phyloP scores from a whole-genome alignment of 805 yeast genomes.

The Phaffomyces opuntiae region DNA sequence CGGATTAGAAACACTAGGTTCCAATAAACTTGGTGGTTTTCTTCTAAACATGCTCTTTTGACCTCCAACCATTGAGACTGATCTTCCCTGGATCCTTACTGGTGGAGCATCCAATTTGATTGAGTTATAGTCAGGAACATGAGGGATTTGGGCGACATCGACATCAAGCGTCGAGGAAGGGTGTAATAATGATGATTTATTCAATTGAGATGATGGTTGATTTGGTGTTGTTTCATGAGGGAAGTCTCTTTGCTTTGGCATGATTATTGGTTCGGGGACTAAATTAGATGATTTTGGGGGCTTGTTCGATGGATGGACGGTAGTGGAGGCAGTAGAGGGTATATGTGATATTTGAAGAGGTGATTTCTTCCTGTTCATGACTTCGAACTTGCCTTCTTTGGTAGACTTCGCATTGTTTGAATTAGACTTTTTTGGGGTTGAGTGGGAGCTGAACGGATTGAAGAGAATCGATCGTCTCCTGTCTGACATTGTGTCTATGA shows the following conservation, averaged over 20 bases:
- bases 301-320: background rate
- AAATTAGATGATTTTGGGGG: background rate
- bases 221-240: too few relatives aligned
- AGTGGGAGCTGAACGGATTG: slow-evolving; percentile 12
- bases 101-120: slow-evolving; percentile 18
- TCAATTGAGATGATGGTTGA: too few relatives aligned
- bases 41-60: slow-evolving; percentile 1
- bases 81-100: slow-evolving; percentile 21
- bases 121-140: slow-evolving; percentile 23
- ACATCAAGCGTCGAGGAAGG: slow-evolving; percentile 1
- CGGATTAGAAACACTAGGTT: background rate
- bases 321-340: background rate
- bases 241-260: too few relatives aligned
- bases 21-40: slow-evolving; percentile 6
- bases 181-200: too few relatives aligned
- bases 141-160: slow-evolving; percentile 14
- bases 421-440: background rate
- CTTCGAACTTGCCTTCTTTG: slow-evolving; percentile 20
- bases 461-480: slow-evolving; percentile 22
- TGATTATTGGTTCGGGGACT: too few relatives aligned
- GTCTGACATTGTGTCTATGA: slow-evolving; percentile 2
- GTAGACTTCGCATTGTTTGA: background rate
- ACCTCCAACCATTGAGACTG: slow-evolving; percentile 14
- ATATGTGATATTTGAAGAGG: slow-evolving; percentile 7
- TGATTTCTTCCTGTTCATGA: slow-evolving; percentile 21